Percentiles rank a stretch among this genome's conserved stretches.
Evolutionary conservation across 371 early-diverging fungal genomes (phyloP).

Genomic region (Capillidium heterosporum): DNA sequence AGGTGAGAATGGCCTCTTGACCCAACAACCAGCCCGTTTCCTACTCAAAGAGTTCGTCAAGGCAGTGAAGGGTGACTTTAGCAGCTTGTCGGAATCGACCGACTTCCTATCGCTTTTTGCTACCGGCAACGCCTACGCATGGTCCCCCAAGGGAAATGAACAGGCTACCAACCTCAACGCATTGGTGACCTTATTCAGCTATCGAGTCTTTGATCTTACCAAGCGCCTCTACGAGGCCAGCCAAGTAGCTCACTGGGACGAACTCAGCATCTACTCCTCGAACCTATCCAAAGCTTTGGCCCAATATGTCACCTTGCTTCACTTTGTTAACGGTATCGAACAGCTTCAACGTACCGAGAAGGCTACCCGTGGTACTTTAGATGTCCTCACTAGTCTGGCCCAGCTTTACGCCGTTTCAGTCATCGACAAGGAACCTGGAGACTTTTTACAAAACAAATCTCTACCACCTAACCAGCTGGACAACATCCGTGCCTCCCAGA

Average conservation of each 20-base stretch:
- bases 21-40: constrained; percentile 40
- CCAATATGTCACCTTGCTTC: not conserved
- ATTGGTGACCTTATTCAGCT: not conserved
- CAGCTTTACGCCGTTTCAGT: constrained; percentile 22
- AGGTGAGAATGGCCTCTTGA: constrained; percentile 24
- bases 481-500: constrained; percentile 22
- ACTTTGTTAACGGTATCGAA: not conserved
- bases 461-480: constrained; percentile 24
- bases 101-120: not conserved
- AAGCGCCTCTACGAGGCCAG: not conserved
- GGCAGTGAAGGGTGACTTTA: not conserved
- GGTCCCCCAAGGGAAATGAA: not conserved
- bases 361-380: not conserved
- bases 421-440: constrained; percentile 38
- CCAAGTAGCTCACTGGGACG: not conserved
- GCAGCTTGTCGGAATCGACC: not conserved
- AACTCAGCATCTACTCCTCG: not conserved
- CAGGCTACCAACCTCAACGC: not conserved
- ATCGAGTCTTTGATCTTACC: not conserved
- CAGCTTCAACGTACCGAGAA: not conserved
- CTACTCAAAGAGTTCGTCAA: constrained; percentile 18
- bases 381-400: constrained; percentile 11
- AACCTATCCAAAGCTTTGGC: not conserved
- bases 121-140: too few species aligned
- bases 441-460: constrained; percentile 33